These are phyloP conservation scores for Stevia rebaudiana DNA, from an alignment of 140 eudicot genomes.

Conservation along the genomic window DNA sequence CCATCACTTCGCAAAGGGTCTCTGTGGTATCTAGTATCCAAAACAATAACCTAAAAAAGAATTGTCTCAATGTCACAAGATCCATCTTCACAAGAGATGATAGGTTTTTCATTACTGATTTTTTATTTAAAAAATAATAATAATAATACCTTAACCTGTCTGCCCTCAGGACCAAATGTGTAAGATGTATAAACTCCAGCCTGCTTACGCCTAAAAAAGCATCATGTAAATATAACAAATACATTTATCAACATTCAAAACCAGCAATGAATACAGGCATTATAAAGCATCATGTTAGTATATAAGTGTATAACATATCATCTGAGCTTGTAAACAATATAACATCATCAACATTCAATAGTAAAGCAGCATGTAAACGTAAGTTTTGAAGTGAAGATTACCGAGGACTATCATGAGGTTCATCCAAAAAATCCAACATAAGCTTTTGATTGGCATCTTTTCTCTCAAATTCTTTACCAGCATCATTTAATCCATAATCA, in stretches of 20 bases:
- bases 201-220: conserved; percentile 45
- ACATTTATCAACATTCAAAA: too few species aligned
- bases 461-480: conserved; percentile 51
- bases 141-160: conserved; percentile 45
- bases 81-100: not conserved
- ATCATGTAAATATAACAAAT: not conserved
- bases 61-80: not conserved
- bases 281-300: too few species aligned
- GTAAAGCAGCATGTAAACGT: not conserved
- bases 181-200: conserved; percentile 75
- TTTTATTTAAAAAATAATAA: too few species aligned
- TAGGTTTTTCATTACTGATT: too few species aligned
- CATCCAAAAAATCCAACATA: conserved; percentile 62
- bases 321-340: not conserved
- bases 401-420: conserved; percentile 65
- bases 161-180: conserved; percentile 59
- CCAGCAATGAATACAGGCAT: too few species aligned
- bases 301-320: too few species aligned
- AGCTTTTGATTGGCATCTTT: conserved; percentile 57
- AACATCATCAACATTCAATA: too few species aligned
- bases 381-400: not conserved
- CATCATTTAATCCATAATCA: conserved; percentile 66
- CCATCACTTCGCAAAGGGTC: conserved; percentile 62
- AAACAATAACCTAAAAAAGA: conserved; percentile 51
- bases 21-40: conserved; percentile 74